A percentile compares a stretch with the other conserved stretches of the same genome.
Conservation (phyloP, 352 stramenopile species). For the Phytophthora sp. region DNA sequence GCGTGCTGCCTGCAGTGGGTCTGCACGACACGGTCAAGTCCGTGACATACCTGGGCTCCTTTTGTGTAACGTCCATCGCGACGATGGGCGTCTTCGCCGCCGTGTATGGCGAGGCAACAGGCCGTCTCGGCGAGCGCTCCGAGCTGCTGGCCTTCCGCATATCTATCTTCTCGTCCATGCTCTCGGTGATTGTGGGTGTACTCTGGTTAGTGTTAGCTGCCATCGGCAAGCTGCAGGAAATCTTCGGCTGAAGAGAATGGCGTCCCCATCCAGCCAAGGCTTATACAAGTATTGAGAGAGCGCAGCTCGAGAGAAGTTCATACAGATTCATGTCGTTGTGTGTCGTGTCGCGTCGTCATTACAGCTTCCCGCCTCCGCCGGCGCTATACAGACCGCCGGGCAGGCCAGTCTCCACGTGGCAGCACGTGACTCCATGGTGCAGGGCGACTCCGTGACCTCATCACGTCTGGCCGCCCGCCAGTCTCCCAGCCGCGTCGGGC, state of each 20-base stretch:
- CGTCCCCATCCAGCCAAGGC: constrained; percentile 14
- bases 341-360: constrained; percentile 19
- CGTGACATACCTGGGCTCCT: constrained; percentile 88
- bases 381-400: neutral
- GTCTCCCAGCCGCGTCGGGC: neutral
- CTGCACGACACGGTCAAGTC: constrained; percentile 85
- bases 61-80: constrained; percentile 88
- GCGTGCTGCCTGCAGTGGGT: constrained; percentile 90
- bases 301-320: constrained; percentile 23
- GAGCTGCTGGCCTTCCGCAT: constrained; percentile 81
- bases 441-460: neutral
- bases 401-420: neutral
- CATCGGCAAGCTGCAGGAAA: constrained; percentile 76
- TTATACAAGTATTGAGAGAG: constrained; percentile 32
- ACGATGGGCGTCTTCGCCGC: constrained; percentile 92
- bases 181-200: constrained; percentile 84
- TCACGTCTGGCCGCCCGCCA: neutral
- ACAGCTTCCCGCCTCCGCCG: neutral
- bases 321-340: constrained; percentile 27
- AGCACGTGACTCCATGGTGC: neutral
- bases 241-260: constrained; percentile 65
- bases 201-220: constrained; percentile 84
- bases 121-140: constrained; percentile 69
- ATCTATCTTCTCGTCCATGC: constrained; percentile 82
- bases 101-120: constrained; percentile 81